Percentiles rank a stretch among this genome's conserved stretches.
These are phyloP conservation scores for Yamadazyma siamensis DNA, from an alignment of 1,139 yeast genomes.

Conservation along the genomic window DNA sequence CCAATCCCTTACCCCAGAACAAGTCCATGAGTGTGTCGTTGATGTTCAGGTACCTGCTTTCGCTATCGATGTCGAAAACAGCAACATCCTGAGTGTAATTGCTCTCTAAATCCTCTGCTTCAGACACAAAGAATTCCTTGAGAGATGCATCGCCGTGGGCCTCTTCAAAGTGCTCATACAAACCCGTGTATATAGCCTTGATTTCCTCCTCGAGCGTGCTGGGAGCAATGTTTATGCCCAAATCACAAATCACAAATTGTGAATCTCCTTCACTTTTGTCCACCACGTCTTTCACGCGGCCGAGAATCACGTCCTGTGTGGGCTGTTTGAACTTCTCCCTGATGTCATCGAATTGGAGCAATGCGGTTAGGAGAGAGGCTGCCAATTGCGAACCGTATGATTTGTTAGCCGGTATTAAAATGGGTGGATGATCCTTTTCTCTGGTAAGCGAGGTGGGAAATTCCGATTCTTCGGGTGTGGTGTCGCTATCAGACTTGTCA, in stretches of 20 bases:
- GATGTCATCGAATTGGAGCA: constrained; percentile 23
- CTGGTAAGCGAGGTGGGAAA: constrained; percentile 2
- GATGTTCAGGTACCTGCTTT: constrained; percentile 23
- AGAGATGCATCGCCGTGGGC: constrained; percentile 9
- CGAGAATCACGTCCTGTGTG: constrained; percentile 2
- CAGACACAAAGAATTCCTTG: constrained; percentile 1
- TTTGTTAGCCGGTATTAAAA: constrained; percentile 2
- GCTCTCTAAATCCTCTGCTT: constrained; percentile 12
- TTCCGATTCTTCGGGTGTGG: constrained; percentile 1
- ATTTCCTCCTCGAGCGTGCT: not conserved
- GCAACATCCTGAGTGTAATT: constrained; percentile 24
- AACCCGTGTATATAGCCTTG: not conserved
- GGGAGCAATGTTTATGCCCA: too few relatives aligned
- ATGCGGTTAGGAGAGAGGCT: constrained; percentile 7
- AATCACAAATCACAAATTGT: too few relatives aligned
- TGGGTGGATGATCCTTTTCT: constrained; percentile 2
- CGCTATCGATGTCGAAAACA: constrained; percentile 35
- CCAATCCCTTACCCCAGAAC: constrained; percentile 37
- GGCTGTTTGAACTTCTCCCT: constrained; percentile 3
- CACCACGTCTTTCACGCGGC: constrained; percentile 4
- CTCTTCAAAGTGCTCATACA: constrained; percentile 8
- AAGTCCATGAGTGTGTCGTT: constrained; percentile 32
- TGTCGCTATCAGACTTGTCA: constrained; percentile 1
- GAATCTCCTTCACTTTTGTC: not conserved
- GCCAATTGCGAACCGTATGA: constrained; percentile 5